Conservation (phyloP, 371 early-diverging fungal genomes). For the Neoconidiobolus thromboides region DNA sequence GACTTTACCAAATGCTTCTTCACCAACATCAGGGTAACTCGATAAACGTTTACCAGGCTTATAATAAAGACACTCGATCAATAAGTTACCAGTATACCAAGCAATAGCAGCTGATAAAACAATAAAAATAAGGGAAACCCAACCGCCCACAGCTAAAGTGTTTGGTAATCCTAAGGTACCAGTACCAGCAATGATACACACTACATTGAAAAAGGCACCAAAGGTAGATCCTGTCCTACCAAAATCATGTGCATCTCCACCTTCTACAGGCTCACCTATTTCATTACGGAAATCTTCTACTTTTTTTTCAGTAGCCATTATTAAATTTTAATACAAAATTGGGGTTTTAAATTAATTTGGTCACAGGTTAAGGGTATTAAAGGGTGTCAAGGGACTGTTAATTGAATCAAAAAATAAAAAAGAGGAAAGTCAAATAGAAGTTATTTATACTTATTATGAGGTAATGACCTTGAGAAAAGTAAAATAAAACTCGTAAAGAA, state of each 20-base stretch:
- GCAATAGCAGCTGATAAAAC: constrained; percentile 5
- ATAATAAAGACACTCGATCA: constrained; percentile 9
- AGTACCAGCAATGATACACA: constrained; percentile 10
- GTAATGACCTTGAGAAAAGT: no score
- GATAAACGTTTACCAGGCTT: constrained; percentile 1
- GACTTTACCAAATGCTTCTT: constrained; percentile 17
- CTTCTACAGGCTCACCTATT: no score
- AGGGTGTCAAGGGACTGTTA: no score
- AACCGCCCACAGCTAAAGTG: constrained; percentile 10
- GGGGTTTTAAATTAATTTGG: no score
- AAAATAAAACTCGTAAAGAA: no score
- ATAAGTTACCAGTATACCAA: constrained; percentile 7
- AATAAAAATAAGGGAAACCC: constrained; percentile 7
- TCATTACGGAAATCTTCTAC: no score
- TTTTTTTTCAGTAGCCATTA: no score
- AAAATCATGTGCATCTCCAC: background rate
- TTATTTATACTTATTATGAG: no score
- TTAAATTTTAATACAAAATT: no score
- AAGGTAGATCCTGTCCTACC: background rate
- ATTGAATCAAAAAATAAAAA: no score
- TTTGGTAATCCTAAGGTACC: constrained; percentile 10
- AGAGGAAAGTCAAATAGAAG: no score
- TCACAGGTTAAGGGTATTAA: no score
- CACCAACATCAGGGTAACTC: constrained; percentile 17
- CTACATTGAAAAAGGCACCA: constrained; percentile 4